Evolutionary conservation across 768 basidiomycete genomes (phyloP), one percentile per base, ranked within the genome.

Genomic region (Mycena filopes): DNA sequence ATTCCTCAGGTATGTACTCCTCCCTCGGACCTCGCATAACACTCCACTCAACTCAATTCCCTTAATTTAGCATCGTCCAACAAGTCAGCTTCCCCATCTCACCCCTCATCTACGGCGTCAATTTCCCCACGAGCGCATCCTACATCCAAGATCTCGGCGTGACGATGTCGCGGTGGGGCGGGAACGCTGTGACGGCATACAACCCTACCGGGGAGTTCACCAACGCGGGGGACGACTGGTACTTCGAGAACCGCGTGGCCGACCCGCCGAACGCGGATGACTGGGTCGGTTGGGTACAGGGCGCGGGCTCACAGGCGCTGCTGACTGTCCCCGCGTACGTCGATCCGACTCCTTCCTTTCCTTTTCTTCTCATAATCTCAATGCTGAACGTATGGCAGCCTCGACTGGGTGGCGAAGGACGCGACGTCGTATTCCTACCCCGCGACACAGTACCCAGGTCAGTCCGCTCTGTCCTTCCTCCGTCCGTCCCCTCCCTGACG

Each of bases 371-470:
- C 23, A 47, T 31, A 51, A 28, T 23, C 2, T 26, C 25, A 16
- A 31, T 56, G n/a, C 41, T n/a, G n/a, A n/a, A n/a, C n/a, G n/a
- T n/a, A n/a, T n/a, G n/a, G 20, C 58, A 86, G 85, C 20, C 79
- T 87, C 33, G 86, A 86, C 67, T 87, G 86, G 86, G 86, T 87
- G 4, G 74, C 86, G 2, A 87, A 87, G 63, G 86, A 87, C 67
- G 69, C 75, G 4, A 78, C 82, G 3, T 87, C 86, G 1, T 87
- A 86, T 60, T 86, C 85, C 3, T 87, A 84, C 64, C 82, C 85
- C 8, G 70, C 65, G 26, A 73, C 78, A 0, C 55, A 78, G 8
- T 86, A 84, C 69, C 82, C 85, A 29, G 78, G 84, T 84, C 41
- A 49, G 75, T 26, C 23, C 28, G 9, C 26, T 48, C 6, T 5